Base-by-base conservation (phyloP, 495 filamentous ascomycete species). In the Xylaria castorea region DNA sequence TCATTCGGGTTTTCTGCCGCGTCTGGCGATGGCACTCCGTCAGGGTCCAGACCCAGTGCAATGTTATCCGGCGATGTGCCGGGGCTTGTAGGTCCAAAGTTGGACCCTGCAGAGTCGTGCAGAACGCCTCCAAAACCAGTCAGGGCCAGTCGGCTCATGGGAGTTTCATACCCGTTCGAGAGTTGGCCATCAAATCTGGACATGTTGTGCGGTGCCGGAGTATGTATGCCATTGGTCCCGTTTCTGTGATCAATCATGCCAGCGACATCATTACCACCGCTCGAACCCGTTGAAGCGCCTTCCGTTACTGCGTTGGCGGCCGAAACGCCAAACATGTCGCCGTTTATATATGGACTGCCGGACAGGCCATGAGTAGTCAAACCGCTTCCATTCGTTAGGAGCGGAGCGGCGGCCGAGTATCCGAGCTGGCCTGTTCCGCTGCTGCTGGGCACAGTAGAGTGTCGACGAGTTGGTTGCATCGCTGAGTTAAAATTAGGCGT, bases 301-400 rank as follows among this genome's bases (percentile, higher is more conserved):
- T 73, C 66, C 0, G 63, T 63, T 5, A 62, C 57, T 3, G 61
- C 38, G 0, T 60, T 30, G 14, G 32, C 32, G 42, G 66, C 69
- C 3, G 72, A 71, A n/a, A 70, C n/a, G 27, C 66, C 50, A 30
- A 74, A 76, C 14, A 72, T 70, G 14, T 63, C 22, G 27, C 75
- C 74, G 14, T 71, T 71, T 0, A 62, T n/a, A 51, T 73, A 77
- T 1, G 67, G 48, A 22, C 68, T 68, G 12, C 30, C 36, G 2
- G 76, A 4, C 14, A 74, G 25, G 30, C 46, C 25, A 20, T 75
- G 71, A 38, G 18, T 14, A 40, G 27, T 68, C 38, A 74, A 64
- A 12, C 50, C 36, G 16, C 5, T 25, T 7, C 50, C 76, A 61
- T 71, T 76, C 18, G 46, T 20, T 27, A 78, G 32, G 32, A 75